Evolutionary conservation across 805 yeast genomes (phyloP).

Genomic region (Naumovozyma castellii): DNA sequence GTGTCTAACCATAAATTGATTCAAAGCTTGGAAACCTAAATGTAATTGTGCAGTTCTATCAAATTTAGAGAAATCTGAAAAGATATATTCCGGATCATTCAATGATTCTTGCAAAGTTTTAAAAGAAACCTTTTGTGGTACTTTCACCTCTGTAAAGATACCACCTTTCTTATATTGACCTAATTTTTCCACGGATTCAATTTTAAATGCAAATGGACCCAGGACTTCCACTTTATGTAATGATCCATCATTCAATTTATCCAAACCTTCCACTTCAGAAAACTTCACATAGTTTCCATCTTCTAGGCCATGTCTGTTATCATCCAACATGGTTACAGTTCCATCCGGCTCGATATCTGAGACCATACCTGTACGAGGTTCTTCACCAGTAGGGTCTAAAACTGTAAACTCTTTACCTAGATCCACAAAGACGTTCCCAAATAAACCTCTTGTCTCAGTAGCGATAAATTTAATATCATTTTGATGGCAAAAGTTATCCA

Average conservation of each 20-base stretch:
- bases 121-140: conserved; percentile 58
- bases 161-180: conserved; percentile 79
- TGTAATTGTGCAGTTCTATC: conserved; percentile 88
- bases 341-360: conserved; percentile 84
- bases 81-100: conserved; percentile 63
- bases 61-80: conserved; percentile 87
- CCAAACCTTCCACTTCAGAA: conserved; percentile 75
- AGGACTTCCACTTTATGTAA: conserved; percentile 70
- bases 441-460: conserved; percentile 77
- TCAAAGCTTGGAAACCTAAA: conserved; percentile 83
- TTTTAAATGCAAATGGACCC: conserved; percentile 90
- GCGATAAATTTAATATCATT: conserved; percentile 69
- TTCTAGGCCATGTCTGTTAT: conserved; percentile 84
- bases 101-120: conserved; percentile 58
- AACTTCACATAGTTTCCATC: conserved; percentile 88
- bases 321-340: conserved; percentile 87
- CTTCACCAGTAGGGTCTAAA: conserved; percentile 86
- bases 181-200: conserved; percentile 43
- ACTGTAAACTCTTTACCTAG: conserved; percentile 76
- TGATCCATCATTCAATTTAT: conserved; percentile 60
- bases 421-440: conserved; percentile 84
- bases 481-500: conserved; percentile 67
- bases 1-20: conserved; percentile 57
- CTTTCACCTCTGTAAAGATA: conserved; percentile 82
- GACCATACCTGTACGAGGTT: conserved; percentile 76